phyloP scores from a whole-genome alignment of 2,329 filamentous ascomycete genomes.

The Trichoderma sp. region DNA sequence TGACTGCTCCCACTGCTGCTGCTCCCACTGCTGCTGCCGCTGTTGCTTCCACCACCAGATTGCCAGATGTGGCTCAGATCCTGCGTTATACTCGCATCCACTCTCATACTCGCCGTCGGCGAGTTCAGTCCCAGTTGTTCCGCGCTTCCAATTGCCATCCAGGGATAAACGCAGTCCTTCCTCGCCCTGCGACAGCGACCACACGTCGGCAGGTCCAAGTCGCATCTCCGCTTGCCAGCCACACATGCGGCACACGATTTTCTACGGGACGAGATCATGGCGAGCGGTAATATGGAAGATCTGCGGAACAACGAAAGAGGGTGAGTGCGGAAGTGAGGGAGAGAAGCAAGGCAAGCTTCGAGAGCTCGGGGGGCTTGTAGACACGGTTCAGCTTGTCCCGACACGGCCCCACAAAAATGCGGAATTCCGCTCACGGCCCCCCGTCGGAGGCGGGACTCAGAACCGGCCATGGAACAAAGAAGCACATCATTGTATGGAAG shows the following conservation, averaged over 20 bases:
- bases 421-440: slow-evolving; percentile 21
- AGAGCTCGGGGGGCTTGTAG: background rate
- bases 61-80: background rate
- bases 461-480: background rate
- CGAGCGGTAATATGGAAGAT: background rate
- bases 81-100: background rate
- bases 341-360: background rate
- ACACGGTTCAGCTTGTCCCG: background rate
- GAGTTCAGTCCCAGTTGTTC: background rate
- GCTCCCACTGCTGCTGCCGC: background rate
- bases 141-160: background rate
- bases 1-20: background rate
- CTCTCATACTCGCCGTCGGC: background rate
- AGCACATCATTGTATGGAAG: background rate
- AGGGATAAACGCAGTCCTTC: slow-evolving; percentile 8
- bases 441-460: background rate
- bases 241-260: slow-evolving; percentile 17
- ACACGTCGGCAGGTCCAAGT: slow-evolving; percentile 11
- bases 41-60: background rate
- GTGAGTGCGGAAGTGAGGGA: background rate
- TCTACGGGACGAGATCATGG: slow-evolving; percentile 6
- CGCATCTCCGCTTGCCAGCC: slow-evolving; percentile 17
- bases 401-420: background rate
- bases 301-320: background rate
- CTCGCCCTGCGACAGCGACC: background rate